Percentiles rank a stretch among this genome's conserved stretches.
phyloP scores from a whole-genome alignment of 106 monocot species.

The Allium fistulosum region DNA sequence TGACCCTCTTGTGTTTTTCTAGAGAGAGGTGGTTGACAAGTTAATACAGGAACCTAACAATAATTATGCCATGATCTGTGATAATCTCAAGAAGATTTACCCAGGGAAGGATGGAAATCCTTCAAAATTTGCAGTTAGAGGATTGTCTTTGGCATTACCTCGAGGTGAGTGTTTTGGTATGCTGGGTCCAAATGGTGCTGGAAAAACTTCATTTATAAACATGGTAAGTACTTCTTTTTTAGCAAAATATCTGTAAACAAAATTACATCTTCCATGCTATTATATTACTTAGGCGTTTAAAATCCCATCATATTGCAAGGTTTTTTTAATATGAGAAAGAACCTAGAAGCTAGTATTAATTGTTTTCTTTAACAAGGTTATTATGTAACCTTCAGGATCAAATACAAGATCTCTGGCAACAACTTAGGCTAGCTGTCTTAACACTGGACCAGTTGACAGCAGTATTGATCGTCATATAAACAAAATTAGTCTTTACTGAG shows the following conservation, averaged over 20 bases:
- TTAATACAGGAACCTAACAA: conserved; percentile 29
- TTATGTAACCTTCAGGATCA: no score
- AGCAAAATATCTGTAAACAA: neutral
- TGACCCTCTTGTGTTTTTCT: conserved; percentile 7
- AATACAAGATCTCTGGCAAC: no score
- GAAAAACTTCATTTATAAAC: conserved; percentile 81
- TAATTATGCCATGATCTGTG: conserved; percentile 51
- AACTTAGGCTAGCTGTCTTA: no score
- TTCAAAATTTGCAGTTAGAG: conserved; percentile 70
- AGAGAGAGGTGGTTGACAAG: conserved; percentile 66
- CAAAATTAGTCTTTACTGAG: no score
- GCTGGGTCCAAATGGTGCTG: conserved; percentile 93
- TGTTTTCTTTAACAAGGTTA: no score
- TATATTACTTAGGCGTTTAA: no score
- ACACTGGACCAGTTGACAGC: no score
- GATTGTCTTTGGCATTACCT: conserved; percentile 74
- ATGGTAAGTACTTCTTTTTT: conserved; percentile 38
- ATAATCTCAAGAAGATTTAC: conserved; percentile 67
- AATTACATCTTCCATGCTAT: no score
- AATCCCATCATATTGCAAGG: no score
- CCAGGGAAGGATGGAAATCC: conserved; percentile 77
- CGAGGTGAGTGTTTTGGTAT: conserved; percentile 87
- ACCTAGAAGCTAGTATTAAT: no score
- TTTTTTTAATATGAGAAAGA: no score
- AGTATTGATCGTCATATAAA: no score